Evolutionary conservation across 2,329 filamentous ascomycete genomes (phyloP).

Genomic region (Xylariaceae sp.): DNA sequence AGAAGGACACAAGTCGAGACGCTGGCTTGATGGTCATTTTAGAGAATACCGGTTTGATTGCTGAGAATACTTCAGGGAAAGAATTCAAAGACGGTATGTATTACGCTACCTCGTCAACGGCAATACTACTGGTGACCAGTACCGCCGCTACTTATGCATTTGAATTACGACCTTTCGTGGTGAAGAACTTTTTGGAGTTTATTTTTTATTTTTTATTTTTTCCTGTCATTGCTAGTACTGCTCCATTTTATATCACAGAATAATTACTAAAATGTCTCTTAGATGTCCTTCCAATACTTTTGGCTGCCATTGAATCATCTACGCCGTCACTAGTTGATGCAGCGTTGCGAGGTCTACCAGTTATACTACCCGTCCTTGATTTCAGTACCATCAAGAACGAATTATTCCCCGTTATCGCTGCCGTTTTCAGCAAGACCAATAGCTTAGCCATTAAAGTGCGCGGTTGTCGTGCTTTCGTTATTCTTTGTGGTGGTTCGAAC

Average conservation of each 20-base stretch:
- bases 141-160: too few species aligned
- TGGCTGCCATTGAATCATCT: conserved; percentile 82
- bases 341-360: conserved; percentile 76
- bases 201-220: too few species aligned
- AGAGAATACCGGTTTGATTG: conserved; percentile 78
- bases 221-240: too few species aligned
- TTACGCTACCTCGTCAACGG: background rate
- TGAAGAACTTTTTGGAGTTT: too few species aligned
- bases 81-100: conserved; percentile 86
- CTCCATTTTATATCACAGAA: background rate
- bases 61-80: conserved; percentile 83
- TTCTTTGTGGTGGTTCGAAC: conserved; percentile 80
- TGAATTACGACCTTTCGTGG: too few species aligned
- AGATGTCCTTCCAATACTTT: conserved; percentile 88
- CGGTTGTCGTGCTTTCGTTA: conserved; percentile 86
- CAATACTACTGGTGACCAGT: too few species aligned
- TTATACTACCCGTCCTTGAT: conserved; percentile 86
- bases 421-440: conserved; percentile 90
- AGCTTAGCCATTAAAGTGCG: conserved; percentile 94
- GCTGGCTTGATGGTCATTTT: conserved; percentile 90
- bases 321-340: conserved; percentile 90
- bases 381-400: conserved; percentile 98
- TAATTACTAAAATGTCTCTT: background rate
- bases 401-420: conserved; percentile 88
- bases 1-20: conserved; percentile 83